Percentiles rank a stretch among this genome's conserved stretches.
phyloP scores from a whole-genome alignment of 1,284 basidiomycete species.

The Austroboletus niveus region DNA sequence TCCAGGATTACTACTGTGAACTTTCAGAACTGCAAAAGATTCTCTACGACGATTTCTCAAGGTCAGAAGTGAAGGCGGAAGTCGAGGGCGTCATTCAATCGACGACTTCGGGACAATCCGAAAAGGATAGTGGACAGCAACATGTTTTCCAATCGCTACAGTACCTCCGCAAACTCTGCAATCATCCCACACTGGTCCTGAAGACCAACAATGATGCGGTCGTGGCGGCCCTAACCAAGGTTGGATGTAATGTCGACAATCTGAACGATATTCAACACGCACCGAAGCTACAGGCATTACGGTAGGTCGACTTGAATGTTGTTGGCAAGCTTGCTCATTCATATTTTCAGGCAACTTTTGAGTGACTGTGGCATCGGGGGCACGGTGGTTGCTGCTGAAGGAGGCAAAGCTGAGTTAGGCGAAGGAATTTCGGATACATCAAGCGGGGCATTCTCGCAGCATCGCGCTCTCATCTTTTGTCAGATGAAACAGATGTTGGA shows the following conservation, averaged over 20 bases:
- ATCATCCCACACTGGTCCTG: constrained; percentile 90
- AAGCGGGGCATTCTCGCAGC: constrained; percentile 77
- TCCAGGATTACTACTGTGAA: constrained; percentile 99
- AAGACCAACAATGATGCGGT: constrained; percentile 67
- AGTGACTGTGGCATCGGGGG: constrained; percentile 92
- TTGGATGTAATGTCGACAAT: constrained; percentile 42
- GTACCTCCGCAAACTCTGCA: constrained; percentile 96
- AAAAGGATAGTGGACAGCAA: constrained; percentile 55
- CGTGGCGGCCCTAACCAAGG: constrained; percentile 60
- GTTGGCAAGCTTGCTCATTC: constrained; percentile 3
- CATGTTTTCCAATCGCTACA: constrained; percentile 97
- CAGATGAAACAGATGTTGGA: constrained; percentile 99
- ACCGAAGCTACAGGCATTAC: constrained; percentile 90
- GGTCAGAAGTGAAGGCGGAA: constrained; percentile 69
- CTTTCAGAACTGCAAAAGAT: constrained; percentile 91
- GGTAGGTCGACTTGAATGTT: constrained; percentile 48
- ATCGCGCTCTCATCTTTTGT: constrained; percentile 98
- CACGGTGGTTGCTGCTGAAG: constrained; percentile 44
- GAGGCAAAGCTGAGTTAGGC: constrained; percentile 60
- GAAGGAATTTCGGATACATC: constrained; percentile 55
- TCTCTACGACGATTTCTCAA: constrained; percentile 91
- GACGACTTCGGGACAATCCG: constrained; percentile 36
- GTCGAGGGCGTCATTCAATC: constrained; percentile 64
- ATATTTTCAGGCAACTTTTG: constrained; percentile 75
- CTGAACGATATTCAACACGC: constrained; percentile 87